Percentiles rank a stretch among this genome's conserved stretches.
phyloP scores from a whole-genome alignment of 2,329 filamentous ascomycete genomes.

The Pleurostoma richardsiae region DNA sequence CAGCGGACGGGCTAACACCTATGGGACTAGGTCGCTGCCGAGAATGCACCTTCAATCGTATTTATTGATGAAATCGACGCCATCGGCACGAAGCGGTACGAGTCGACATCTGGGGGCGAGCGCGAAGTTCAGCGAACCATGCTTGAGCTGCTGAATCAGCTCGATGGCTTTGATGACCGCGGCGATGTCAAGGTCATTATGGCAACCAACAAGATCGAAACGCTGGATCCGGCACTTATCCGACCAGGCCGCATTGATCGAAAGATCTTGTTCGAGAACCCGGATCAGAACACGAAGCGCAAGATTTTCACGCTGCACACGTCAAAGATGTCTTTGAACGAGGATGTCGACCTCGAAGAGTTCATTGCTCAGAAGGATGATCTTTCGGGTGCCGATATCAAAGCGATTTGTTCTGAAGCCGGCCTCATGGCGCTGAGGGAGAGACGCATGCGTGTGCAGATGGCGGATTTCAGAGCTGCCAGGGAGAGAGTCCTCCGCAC shows the following conservation, averaged over 20 bases:
- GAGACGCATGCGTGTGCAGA: conserved; percentile 95
- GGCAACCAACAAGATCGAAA: conserved; percentile 99
- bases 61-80: conserved; percentile 99
- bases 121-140: conserved; percentile 97
- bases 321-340: conserved; percentile 94
- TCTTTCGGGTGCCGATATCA: conserved; percentile 94
- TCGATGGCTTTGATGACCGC: conserved; percentile 97
- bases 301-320: conserved; percentile 99
- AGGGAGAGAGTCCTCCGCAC: conserved; percentile 95
- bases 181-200: conserved; percentile 99
- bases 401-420: conserved; percentile 96
- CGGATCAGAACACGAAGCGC: conserved; percentile 80
- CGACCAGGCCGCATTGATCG: conserved; percentile 96
- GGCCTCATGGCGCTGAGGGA: conserved; percentile 91
- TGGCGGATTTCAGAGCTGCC: conserved; percentile 93
- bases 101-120: conserved; percentile 93
- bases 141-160: conserved; percentile 95
- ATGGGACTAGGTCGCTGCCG: conserved; percentile 68
- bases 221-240: conserved; percentile 91
- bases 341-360: conserved; percentile 97
- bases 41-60: conserved; percentile 94
- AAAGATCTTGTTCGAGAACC: conserved; percentile 77
- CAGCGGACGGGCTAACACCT: conserved; percentile 13
- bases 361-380: conserved; percentile 99
- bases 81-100: conserved; percentile 97